Evolutionary conservation across 106 monocot species (phyloP).

Genomic region (Dioscorea alata): DNA sequence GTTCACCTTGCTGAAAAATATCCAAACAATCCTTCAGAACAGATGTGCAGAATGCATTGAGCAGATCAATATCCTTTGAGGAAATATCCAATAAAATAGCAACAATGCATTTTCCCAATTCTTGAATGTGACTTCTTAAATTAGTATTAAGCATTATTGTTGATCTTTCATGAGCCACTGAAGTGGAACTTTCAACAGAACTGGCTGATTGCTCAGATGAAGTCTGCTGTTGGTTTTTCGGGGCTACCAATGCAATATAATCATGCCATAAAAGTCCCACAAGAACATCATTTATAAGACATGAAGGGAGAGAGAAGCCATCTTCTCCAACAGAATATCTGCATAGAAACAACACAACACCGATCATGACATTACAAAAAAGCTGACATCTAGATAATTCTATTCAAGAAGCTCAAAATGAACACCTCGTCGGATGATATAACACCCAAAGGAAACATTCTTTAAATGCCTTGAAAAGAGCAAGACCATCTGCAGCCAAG

Average conservation of each 20-base stretch:
- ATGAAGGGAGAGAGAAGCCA: slow-evolving; percentile 23
- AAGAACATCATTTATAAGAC: slow-evolving; percentile 52
- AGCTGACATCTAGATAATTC: background rate
- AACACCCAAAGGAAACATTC: slow-evolving; percentile 76
- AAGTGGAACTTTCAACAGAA: slow-evolving; percentile 10
- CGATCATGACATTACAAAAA: slow-evolving; percentile 3
- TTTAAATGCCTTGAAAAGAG: slow-evolving; percentile 58
- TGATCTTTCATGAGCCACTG: slow-evolving; percentile 22
- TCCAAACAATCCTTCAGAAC: slow-evolving; percentile 56
- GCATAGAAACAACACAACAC: slow-evolving; percentile 7
- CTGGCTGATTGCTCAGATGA: slow-evolving; percentile 6
- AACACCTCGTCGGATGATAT: slow-evolving; percentile 53
- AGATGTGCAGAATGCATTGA: slow-evolving; percentile 47
- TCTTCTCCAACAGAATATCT: slow-evolving; percentile 43
- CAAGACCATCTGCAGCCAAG: slow-evolving; percentile 24
- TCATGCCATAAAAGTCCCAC: slow-evolving; percentile 64
- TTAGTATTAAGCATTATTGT: slow-evolving; percentile 1
- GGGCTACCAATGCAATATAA: slow-evolving; percentile 35
- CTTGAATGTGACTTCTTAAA: slow-evolving; percentile 47
- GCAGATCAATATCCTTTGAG: slow-evolving; percentile 24
- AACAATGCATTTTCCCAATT: slow-evolving; percentile 67
- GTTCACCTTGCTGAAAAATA: slow-evolving; percentile 45
- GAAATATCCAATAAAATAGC: slow-evolving; percentile 54
- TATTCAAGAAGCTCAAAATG: background rate
- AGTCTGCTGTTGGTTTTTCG: slow-evolving; percentile 22